Percentiles rank a stretch among this genome's conserved stretches.
Evolutionary conservation across 345 rosid species (phyloP).

Genomic region (Salix caprea): DNA sequence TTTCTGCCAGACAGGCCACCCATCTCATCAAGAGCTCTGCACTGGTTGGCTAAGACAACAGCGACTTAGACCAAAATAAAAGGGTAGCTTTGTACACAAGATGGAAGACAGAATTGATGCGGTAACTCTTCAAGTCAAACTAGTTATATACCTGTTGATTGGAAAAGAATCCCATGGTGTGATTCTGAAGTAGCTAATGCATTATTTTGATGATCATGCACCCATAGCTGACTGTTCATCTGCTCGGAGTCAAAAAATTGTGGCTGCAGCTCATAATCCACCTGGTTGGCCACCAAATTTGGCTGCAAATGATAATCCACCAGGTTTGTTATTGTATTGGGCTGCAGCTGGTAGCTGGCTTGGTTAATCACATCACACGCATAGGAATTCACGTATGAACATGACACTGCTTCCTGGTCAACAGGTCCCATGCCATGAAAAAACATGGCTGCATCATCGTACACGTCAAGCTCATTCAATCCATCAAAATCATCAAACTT

Average conservation of each 20-base stretch:
- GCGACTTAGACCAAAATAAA: conserved; percentile 39
- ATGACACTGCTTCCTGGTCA: conserved; percentile 25
- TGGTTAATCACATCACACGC: conserved; percentile 30
- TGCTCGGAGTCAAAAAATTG: conserved; percentile 24
- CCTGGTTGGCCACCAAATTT: conserved; percentile 14
- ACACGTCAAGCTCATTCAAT: conserved; percentile 41
- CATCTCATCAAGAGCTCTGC: conserved; percentile 45
- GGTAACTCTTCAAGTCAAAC: conserved; percentile 4
- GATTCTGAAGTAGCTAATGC: conserved; percentile 18
- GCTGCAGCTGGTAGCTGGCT: conserved; percentile 17
- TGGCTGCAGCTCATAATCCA: conserved; percentile 27
- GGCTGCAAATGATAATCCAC: conserved; percentile 12
- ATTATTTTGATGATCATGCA: conserved; percentile 33
- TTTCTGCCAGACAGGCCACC: conserved; percentile 39
- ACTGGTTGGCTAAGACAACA: conserved; percentile 37
- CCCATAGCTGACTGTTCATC: conserved; percentile 34
- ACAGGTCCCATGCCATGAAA: conserved; percentile 34
- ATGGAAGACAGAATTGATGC: conserved; percentile 10
- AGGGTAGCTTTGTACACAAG: conserved; percentile 22
- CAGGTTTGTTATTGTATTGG: background rate
- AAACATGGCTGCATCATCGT: conserved; percentile 50
- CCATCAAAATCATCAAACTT: conserved; percentile 39
- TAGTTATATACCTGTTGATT: conserved; percentile 44
- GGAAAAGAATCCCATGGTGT: conserved; percentile 11
- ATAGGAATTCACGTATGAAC: background rate